Percentiles rank a stretch among this genome's conserved stretches.
Conservation (phyloP, 257 asterid species). For the Gentiana macrophylla region DNA sequence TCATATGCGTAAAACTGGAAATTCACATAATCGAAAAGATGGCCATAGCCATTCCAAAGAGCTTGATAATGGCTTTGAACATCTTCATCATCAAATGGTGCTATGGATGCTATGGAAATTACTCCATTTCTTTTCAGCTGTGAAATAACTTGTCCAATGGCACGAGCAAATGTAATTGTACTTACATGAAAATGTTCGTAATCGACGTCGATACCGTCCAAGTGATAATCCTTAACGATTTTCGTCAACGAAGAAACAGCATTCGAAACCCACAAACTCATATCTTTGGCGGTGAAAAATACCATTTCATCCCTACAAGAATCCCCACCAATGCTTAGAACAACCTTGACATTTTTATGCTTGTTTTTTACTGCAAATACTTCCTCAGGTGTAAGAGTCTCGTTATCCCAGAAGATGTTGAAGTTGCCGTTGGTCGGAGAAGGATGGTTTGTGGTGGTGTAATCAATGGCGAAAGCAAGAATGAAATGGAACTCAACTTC, state of each 20-base stretch:
- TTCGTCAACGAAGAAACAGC: slow-evolving; percentile 45
- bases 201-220: slow-evolving; percentile 75
- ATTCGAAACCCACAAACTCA: slow-evolving; percentile 49
- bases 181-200: slow-evolving; percentile 56
- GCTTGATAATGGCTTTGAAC: slow-evolving; percentile 50
- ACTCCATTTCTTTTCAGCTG: slow-evolving; percentile 43
- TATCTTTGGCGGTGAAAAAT: slow-evolving; percentile 36
- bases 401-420: slow-evolving; percentile 44
- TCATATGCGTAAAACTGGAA: slow-evolving; percentile 66
- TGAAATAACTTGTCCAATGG: slow-evolving; percentile 43
- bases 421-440: slow-evolving; percentile 50
- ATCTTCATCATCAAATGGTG: slow-evolving; percentile 40
- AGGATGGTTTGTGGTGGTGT: slow-evolving; percentile 31
- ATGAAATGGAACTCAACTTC: slow-evolving; percentile 61
- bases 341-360: slow-evolving; percentile 48
- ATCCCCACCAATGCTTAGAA: slow-evolving; percentile 64
- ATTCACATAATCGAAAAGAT: slow-evolving; percentile 58
- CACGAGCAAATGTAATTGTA: slow-evolving; percentile 59
- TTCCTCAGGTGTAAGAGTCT: slow-evolving; percentile 41
- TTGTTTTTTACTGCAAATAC: slow-evolving; percentile 43
- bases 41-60: slow-evolving; percentile 46
- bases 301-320: slow-evolving; percentile 14
- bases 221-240: slow-evolving; percentile 32
- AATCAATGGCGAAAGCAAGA: slow-evolving; percentile 67
- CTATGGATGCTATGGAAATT: slow-evolving; percentile 48